Conservation (phyloP, 805 yeast genomes). For the Pichia phayaonensis region DNA sequence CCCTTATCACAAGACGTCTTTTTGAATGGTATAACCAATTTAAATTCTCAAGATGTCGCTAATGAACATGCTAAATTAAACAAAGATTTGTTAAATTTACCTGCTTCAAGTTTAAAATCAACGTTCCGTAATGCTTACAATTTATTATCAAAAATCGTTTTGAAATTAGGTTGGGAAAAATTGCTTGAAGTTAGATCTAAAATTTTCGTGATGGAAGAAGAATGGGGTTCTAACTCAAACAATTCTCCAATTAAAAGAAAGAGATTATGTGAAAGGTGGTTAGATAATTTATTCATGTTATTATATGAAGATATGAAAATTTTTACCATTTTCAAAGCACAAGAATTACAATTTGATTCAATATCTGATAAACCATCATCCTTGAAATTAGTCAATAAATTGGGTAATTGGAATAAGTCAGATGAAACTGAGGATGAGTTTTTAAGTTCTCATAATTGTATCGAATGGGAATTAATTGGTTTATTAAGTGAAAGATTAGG, state of each 20-base stretch:
- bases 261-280: constrained; percentile 66
- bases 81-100: constrained; percentile 40
- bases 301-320: constrained; percentile 68
- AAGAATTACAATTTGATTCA: constrained; percentile 79
- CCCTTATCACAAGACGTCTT: constrained; percentile 74
- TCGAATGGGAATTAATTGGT: constrained; percentile 88
- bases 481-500: constrained; percentile 77
- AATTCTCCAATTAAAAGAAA: constrained; percentile 36
- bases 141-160: constrained; percentile 56
- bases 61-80: constrained; percentile 58
- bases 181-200: constrained; percentile 50
- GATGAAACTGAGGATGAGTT: constrained; percentile 27
- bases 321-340: constrained; percentile 92
- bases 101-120: constrained; percentile 60
- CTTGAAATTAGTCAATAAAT: constrained; percentile 28
- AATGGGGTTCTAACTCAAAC: constrained; percentile 25
- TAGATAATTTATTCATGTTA: constrained; percentile 62
- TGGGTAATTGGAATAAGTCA: constrained; percentile 29
- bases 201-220: constrained; percentile 65
- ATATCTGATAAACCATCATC: constrained; percentile 24
- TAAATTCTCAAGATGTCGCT: constrained; percentile 58
- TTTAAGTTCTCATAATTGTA: constrained; percentile 4
- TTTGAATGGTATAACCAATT: constrained; percentile 56
- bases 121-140: constrained; percentile 53
- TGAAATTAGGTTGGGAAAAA: constrained; percentile 67